phyloP scores from a whole-genome alignment of 1,139 yeast species.

The Diutina ranongensis region DNA sequence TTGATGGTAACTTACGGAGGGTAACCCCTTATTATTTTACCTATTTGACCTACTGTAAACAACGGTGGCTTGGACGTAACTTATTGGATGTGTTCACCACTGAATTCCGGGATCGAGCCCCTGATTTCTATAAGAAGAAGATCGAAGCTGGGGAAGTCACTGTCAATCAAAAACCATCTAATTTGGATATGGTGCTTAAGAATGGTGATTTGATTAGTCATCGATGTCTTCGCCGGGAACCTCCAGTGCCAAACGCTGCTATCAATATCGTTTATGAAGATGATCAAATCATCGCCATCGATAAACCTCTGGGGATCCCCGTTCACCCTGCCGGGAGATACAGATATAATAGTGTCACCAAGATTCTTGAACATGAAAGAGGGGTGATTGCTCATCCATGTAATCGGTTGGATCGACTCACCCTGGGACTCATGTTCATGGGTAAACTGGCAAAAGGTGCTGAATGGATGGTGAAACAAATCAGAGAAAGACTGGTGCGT shows the following conservation, averaged over 20 bases:
- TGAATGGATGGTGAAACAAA: slow-evolving; percentile 60
- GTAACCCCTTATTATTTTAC: slow-evolving; percentile 84
- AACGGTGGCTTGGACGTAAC: slow-evolving; percentile 79
- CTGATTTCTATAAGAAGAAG: slow-evolving; percentile 55
- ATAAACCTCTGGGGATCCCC: slow-evolving; percentile 92
- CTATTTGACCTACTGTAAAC: slow-evolving; percentile 81
- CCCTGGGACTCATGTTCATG: slow-evolving; percentile 90
- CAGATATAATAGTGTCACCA: slow-evolving; percentile 79
- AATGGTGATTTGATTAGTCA: slow-evolving; percentile 86
- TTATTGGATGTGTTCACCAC: slow-evolving; percentile 67
- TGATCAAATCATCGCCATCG: slow-evolving; percentile 72
- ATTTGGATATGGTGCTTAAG: slow-evolving; percentile 50
- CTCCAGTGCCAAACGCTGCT: slow-evolving; percentile 65
- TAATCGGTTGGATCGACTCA: slow-evolving; percentile 79
- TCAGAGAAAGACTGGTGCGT: slow-evolving; percentile 62
- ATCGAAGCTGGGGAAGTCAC: slow-evolving; percentile 65
- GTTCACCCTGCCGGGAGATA: slow-evolving; percentile 96
- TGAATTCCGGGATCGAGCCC: slow-evolving; percentile 78
- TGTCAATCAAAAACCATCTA: slow-evolving; percentile 55
- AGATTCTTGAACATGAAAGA: slow-evolving; percentile 57
- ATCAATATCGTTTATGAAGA: slow-evolving; percentile 71
- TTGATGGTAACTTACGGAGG: slow-evolving; percentile 54
- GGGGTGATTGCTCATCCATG: slow-evolving; percentile 73
- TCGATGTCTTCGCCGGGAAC: slow-evolving; percentile 81
- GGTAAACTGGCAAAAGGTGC: slow-evolving; percentile 81